These are phyloP conservation scores for Rhododendron ovatum DNA, from an alignment of 148 eudicot species.

Conservation along the genomic window DNA sequence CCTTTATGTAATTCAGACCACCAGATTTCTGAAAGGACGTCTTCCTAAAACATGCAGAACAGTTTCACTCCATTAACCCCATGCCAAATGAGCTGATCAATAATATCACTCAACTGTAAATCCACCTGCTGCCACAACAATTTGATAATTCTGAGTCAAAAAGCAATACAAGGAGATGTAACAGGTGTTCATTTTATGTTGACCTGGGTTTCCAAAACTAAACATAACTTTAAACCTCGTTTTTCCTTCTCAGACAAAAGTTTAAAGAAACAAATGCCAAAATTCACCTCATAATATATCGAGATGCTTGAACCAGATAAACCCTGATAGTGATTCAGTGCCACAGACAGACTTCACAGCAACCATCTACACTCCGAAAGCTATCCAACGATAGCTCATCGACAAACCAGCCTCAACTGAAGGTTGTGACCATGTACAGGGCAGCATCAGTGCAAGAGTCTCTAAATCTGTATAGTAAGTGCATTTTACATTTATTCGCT, in stretches of 20 bases:
- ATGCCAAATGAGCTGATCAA: neutral
- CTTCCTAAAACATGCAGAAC: neutral
- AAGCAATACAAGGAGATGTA: neutral
- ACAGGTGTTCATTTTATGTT: neutral
- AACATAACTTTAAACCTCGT: neutral
- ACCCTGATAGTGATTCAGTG: neutral
- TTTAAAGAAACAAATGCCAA: neutral
- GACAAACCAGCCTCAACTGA: constrained; percentile 4
- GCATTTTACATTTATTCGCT: neutral
- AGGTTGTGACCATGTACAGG: neutral
- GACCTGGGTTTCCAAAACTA: neutral
- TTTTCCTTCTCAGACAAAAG: neutral
- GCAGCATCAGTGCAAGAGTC: neutral
- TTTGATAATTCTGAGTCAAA: neutral
- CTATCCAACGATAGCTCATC: neutral
- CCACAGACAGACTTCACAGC: neutral
- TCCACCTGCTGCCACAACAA: constrained; percentile 9
- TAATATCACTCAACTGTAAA: neutral
- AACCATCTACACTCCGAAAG: neutral
- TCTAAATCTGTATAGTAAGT: neutral
- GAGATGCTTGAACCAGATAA: neutral
- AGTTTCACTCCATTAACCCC: neutral
- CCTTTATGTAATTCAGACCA: neutral
- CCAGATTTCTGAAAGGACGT: neutral
- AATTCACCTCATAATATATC: neutral